Evolutionary conservation across 2,329 filamentous ascomycete genomes (phyloP).

Genomic region (Fonsecaea nubica): DNA sequence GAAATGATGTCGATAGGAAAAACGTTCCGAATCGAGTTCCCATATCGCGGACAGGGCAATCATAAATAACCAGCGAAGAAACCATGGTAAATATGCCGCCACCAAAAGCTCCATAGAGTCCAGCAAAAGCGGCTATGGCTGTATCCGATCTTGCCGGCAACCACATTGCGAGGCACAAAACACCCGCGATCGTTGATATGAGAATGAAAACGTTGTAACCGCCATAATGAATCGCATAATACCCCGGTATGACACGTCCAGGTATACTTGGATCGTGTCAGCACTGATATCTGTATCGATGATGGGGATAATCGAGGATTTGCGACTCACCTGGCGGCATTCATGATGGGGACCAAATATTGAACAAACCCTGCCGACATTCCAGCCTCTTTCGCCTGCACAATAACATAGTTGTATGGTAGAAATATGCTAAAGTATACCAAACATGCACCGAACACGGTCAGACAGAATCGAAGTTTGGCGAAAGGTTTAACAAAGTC

Average conservation of each 20-base stretch:
- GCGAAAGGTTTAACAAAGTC: slow-evolving; percentile 42
- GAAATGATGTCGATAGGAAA: not conserved
- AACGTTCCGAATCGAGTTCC: not conserved
- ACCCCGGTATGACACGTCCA: slow-evolving; percentile 34
- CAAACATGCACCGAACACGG: slow-evolving; percentile 33
- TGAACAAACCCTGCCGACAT: slow-evolving; percentile 34
- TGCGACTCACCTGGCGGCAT: not conserved
- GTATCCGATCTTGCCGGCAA: slow-evolving; percentile 19
- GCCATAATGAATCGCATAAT: slow-evolving; percentile 34
- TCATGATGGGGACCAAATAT: slow-evolving; percentile 28
- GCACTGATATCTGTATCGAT: not conserved
- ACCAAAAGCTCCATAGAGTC: not conserved
- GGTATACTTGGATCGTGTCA: slow-evolving; percentile 30
- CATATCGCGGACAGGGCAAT: slow-evolving; percentile 4
- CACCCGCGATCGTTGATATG: slow-evolving; percentile 21
- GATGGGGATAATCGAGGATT: too few species aligned
- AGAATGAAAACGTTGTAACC: slow-evolving; percentile 37
- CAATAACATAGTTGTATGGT: slow-evolving; percentile 37
- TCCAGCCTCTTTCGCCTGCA: slow-evolving; percentile 34
- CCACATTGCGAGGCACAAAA: slow-evolving; percentile 37
- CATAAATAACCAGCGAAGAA: slow-evolving; percentile 8
- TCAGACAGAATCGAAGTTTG: slow-evolving; percentile 37
- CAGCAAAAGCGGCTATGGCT: slow-evolving; percentile 5
- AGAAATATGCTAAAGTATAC: slow-evolving; percentile 45
- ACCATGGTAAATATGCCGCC: slow-evolving; percentile 8